Percentiles rank a stretch among this genome's conserved stretches.
Conservation (phyloP, 2,329 filamentous ascomycete genomes). For the Paracorniculantispora psalliotae region DNA sequence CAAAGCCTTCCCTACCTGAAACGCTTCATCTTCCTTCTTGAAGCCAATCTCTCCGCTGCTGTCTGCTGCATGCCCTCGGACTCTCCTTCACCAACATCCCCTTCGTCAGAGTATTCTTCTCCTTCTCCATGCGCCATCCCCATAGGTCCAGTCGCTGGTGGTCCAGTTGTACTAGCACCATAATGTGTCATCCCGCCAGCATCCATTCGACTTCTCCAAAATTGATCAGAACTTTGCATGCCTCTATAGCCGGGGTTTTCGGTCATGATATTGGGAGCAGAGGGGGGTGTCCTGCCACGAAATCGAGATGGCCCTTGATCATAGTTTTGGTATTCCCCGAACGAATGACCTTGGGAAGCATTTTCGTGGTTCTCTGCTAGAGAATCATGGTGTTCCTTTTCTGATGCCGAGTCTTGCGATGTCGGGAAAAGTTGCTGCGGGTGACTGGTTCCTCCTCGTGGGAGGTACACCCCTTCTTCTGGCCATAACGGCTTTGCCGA, state of each 20-base stretch:
- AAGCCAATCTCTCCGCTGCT: constrained; percentile 52
- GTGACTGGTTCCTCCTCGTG: background rate
- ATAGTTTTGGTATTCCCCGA: constrained; percentile 7
- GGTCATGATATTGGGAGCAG: constrained; percentile 11
- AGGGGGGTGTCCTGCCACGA: constrained; percentile 8
- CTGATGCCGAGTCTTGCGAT: constrained; percentile 1
- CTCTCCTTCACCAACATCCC: constrained; percentile 11
- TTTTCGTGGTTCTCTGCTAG: background rate
- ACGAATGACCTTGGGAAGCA: background rate
- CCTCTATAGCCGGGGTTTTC: background rate
- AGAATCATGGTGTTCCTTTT: background rate
- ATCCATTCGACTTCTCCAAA: constrained; percentile 6
- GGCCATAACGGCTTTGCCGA: constrained; percentile 11
- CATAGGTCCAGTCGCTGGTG: background rate
- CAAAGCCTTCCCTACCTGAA: constrained; percentile 55
- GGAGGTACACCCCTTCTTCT: constrained; percentile 12
- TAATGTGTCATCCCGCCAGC: background rate
- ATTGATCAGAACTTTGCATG: background rate
- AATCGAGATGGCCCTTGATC: constrained; percentile 7
- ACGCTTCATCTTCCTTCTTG: constrained; percentile 67
- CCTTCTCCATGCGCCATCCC: constrained; percentile 3
- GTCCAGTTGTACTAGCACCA: background rate
- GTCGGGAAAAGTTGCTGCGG: constrained; percentile 10
- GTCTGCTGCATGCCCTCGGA: constrained; percentile 32
- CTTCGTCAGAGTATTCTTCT: constrained; percentile 11